These are phyloP conservation scores for Kodamaea suecica DNA, from an alignment of 1,139 yeast genomes.

Conservation along the genomic window DNA sequence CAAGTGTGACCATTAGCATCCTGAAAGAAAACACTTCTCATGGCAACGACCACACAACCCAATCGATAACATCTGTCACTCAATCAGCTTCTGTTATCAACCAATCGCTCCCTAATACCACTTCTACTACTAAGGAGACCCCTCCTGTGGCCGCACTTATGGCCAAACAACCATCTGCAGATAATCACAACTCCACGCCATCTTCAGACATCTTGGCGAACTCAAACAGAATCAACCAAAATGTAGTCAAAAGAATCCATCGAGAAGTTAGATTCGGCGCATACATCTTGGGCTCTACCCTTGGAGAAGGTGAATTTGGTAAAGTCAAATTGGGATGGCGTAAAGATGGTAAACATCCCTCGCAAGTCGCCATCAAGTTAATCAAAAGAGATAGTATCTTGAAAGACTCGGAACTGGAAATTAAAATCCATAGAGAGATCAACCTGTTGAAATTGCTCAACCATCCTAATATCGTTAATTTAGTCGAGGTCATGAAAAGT, in stretches of 20 bases:
- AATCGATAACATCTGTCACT: no score
- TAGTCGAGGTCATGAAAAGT: slow-evolving; percentile 90
- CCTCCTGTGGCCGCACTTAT: no score
- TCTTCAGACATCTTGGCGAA: no score
- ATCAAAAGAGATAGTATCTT: slow-evolving; percentile 83
- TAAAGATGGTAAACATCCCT: slow-evolving; percentile 70
- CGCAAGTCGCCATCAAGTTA: slow-evolving; percentile 90
- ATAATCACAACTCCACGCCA: no score
- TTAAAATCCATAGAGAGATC: slow-evolving; percentile 89
- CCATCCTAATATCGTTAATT: slow-evolving; percentile 89
- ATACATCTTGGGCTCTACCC: slow-evolving; percentile 83
- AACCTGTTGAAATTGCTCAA: slow-evolving; percentile 80
- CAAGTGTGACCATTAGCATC: no score
- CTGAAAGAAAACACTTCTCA: no score
- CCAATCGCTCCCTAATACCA: no score
- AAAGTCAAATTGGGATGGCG: slow-evolving; percentile 98
- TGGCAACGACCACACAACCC: no score
- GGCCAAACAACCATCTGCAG: no score
- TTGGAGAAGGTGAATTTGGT: slow-evolving; percentile 99
- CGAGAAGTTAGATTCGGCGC: slow-evolving; percentile 77
- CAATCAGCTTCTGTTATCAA: no score
- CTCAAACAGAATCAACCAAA: background rate
- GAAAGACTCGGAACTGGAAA: slow-evolving; percentile 79
- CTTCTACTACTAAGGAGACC: no score
- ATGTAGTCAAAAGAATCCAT: slow-evolving; percentile 30